Evolutionary conservation across 2,329 filamentous ascomycete species (phyloP), one percentile per base, ranked within the genome.

Genomic region (Neofusicoccum umdonicola): DNA sequence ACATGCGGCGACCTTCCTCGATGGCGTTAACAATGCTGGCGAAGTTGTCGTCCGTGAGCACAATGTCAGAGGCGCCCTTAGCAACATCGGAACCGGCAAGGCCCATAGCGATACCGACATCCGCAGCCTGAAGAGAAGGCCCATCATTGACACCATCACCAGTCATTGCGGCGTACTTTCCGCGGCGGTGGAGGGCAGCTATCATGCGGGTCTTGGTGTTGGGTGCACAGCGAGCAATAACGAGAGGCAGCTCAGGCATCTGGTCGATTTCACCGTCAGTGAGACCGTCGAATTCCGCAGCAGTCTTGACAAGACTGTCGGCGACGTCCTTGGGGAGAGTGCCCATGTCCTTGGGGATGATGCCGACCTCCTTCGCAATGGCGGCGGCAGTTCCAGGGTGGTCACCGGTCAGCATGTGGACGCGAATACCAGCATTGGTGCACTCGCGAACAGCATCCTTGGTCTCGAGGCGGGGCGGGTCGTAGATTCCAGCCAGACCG

Each of bases 401-500:
- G 44, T 83, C 80, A 48, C 80, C 80, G 35, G 80, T 83, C 19
- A 82, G 74, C 80, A 83, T 83, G 68, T 82, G 80, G 0, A 83
- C 80, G 0, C 76, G 79, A 45, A 83, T 81, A 17, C 80, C 80
- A 47, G 80, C 80, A 45, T 74, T 71, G 64, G 80, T 78, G 39
- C 80, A 82, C 63, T 79, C 76, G 37, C 73, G 73, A 57, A 83
- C 80, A n/a, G 80, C 79, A 48, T 74, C 84, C 31, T 88, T 90
- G 0, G 92, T 93, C 78, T 96, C 92, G 1, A 87, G 86, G 2
- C 92, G 90, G 63, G 92, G 92, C 3, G 92, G 92, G 69, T 96
- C 92, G 73, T 95, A 95, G 67, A 96, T 89, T 62, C 92, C 92
- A 57, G 90, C 88, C 9, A 97, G 84, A n/a, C 93, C 93, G 12